Evolutionary conservation across 129 eudicot species (phyloP), one percentile per base, ranked within the genome.

Genomic region (Cynara cardunculus): DNA sequence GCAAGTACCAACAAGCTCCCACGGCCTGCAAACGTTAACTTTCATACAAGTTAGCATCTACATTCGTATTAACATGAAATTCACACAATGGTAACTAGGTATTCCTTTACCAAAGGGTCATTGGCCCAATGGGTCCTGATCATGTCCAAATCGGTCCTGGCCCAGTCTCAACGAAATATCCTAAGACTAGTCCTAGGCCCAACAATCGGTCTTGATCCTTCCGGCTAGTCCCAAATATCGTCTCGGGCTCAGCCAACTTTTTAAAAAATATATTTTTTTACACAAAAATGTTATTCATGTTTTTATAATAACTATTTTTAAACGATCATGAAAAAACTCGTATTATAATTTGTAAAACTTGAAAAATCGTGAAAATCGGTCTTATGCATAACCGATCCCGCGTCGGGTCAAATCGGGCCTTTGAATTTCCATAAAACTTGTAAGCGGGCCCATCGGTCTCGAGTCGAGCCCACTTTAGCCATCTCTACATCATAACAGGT

Each of bases 1-100:
- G 89, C 86, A 96, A 88, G 81, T 92, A 96, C 99, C 99, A 96
- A 78, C 99, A 96, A 68, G 98, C 99, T 77, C 99, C 99, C 77
- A 86, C 87, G 2, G 89, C 89, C 89, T 86, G 69, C 30, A 79
- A n/a, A 19, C 72, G 21, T 26, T 22, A 76, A 68, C 25, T 19
- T 49, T 25, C 46, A 81, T 80, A n/a, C 1, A 61, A 59, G 14
- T 24, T 30, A 70, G 2, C 3, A 32, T 22, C 0, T 37, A 32
- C 59, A n/a, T 56, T 16, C 62, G 3, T 74, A 46, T 56, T 3
- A 56, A 56, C 65, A 56, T 3, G 24, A 59, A 59, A 59, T 19
- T 19, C 25, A 0, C 18, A 46, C 59, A 46, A 4, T 13, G 4
- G 2, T 6, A 46, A 46, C 59, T 46, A 3, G 19, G 61, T 16